Conservation (phyloP, 805 yeast species). For the Teunomyces lycoperdinae region DNA sequence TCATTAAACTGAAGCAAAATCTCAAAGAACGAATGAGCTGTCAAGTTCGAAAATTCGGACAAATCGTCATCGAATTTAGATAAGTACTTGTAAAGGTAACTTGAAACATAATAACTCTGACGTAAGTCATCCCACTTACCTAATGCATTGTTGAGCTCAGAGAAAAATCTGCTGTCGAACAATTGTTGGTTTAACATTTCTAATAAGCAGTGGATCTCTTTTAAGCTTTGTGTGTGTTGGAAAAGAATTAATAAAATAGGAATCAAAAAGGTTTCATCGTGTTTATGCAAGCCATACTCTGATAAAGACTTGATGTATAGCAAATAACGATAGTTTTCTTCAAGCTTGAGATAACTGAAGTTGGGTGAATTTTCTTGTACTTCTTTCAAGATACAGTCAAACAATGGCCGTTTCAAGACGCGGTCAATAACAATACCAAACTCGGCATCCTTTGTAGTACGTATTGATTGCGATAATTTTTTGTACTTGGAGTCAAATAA, state of each 20-base stretch:
- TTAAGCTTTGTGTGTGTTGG: constrained; percentile 18
- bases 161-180: constrained; percentile 26
- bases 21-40: constrained; percentile 29
- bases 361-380: background rate
- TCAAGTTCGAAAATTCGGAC: constrained; percentile 34
- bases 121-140: constrained; percentile 25
- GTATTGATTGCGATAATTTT: constrained; percentile 26
- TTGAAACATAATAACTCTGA: constrained; percentile 15
- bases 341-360: constrained; percentile 14
- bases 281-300: constrained; percentile 34
- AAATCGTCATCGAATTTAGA: constrained; percentile 17
- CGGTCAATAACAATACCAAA: constrained; percentile 25
- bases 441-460: constrained; percentile 30
- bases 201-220: constrained; percentile 26
- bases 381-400: constrained; percentile 19
- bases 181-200: constrained; percentile 34
- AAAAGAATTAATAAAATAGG: constrained; percentile 35
- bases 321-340: constrained; percentile 26
- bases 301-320: constrained; percentile 38
- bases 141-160: constrained; percentile 24
- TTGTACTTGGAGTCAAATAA: constrained; percentile 20
- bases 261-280: constrained; percentile 39
- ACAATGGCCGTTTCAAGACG: constrained; percentile 30
- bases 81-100: constrained; percentile 20
- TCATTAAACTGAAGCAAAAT: constrained; percentile 39